Evolutionary conservation across 2,329 filamentous ascomycete species (phyloP).

Genomic region (Juglanconis sp.): DNA sequence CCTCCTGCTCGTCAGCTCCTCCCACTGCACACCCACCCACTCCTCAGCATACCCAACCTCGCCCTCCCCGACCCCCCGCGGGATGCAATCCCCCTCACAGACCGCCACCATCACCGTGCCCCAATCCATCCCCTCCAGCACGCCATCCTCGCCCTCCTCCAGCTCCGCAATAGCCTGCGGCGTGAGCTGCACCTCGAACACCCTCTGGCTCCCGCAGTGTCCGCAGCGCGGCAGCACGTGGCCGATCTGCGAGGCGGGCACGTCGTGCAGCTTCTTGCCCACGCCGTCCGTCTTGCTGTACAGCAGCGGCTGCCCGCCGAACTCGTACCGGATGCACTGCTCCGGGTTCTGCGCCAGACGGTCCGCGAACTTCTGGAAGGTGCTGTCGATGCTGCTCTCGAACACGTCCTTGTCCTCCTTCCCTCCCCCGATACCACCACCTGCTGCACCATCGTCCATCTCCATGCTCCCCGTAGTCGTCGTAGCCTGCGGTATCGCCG

Average conservation of each 20-base stretch:
- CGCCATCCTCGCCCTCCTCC: slow-evolving; percentile 69
- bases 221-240: slow-evolving; percentile 68
- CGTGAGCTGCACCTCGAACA: slow-evolving; percentile 90
- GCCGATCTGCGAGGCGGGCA: slow-evolving; percentile 38
- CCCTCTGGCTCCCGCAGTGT: slow-evolving; percentile 70
- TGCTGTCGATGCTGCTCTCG: slow-evolving; percentile 70
- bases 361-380: slow-evolving; percentile 79
- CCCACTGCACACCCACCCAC: slow-evolving; percentile 98
- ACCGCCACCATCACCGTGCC: slow-evolving; percentile 86
- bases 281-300: slow-evolving; percentile 77
- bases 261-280: slow-evolving; percentile 57
- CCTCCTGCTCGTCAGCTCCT: slow-evolving; percentile 57
- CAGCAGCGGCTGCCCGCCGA: slow-evolving; percentile 68
- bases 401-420: slow-evolving; percentile 70
- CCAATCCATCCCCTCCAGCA: slow-evolving; percentile 93
- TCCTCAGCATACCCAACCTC: slow-evolving; percentile 82
- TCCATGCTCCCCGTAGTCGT: slow-evolving; percentile 46
- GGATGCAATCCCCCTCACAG: slow-evolving; percentile 75
- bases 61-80: slow-evolving; percentile 53
- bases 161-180: slow-evolving; percentile 73
- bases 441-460: slow-evolving; percentile 36
- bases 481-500: slow-evolving; percentile 45
- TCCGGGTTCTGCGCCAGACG: slow-evolving; percentile 76
- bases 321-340: slow-evolving; percentile 79
- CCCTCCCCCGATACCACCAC: slow-evolving; percentile 28